Base-by-base conservation (phyloP, 768 basidiomycete genomes). In the Mrakia gelida region DNA sequence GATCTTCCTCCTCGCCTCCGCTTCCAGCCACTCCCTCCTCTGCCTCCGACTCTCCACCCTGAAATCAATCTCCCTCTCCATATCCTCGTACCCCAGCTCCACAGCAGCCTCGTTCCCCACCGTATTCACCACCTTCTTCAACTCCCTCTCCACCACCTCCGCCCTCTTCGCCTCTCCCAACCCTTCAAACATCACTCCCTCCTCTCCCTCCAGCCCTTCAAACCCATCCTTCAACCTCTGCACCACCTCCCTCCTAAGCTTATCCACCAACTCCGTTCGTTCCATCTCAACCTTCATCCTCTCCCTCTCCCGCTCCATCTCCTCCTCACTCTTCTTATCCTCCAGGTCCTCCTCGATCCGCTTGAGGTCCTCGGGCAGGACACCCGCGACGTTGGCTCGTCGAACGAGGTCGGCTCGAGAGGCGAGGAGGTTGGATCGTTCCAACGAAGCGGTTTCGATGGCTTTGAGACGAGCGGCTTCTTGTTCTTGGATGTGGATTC, bases 121-220 rank as follows among this genome's bases (percentile, higher is more conserved):
- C 72, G 3, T 73, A 30, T 34, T 38, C 28, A 38, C 18, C 67
- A 45, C 67, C 67, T 70, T 70, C 67, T n/a, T 70, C 67, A 70
- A n/a, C 67, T 70, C 67, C 56, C 72, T 15, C 34, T 54, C 52
- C 56, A 49, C 52, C 54, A 49, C 18, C 28, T 59, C 52, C 21
- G 10, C 34, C 56, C 56, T n/a, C 49, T 15, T 73, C 30, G 9
- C 7, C 34, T 41, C 72, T n/a, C 56, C 28, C 18, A 73, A 38
- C 72, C 26, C 28, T n/a, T 73, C 72, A 41, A 73, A 73, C 72
- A 54, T 54, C 72, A 23, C 28, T 49, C 45, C 72, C 56, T 61
- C 56, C 56, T 16, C 52, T 1, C 9, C 65, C 32, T 65, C 30
- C 28, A 13, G 1, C 32, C 16, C 38, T 26, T 41, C 38, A 26